Evolutionary conservation across 1,284 basidiomycete species (phyloP).

Genomic region (Trichosporon sp.): DNA sequence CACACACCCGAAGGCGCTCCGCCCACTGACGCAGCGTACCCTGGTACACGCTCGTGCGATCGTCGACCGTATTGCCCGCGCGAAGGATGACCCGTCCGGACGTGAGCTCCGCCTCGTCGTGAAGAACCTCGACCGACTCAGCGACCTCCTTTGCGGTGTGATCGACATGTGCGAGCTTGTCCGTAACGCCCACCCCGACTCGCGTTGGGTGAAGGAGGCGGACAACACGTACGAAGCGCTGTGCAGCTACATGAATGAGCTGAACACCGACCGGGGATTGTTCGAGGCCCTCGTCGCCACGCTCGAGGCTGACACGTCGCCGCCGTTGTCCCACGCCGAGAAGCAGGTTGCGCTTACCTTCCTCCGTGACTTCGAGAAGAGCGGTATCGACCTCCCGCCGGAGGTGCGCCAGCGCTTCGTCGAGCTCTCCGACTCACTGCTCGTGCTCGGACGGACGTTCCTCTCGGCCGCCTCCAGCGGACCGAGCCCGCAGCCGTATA

Average conservation of each 20-base stretch:
- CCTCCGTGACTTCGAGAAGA: slow-evolving; percentile 95
- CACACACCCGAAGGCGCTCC: slow-evolving; percentile 41
- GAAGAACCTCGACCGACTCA: slow-evolving; percentile 91
- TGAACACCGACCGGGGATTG: slow-evolving; percentile 92
- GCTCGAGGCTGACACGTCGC: slow-evolving; percentile 47
- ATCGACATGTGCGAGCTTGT: slow-evolving; percentile 95
- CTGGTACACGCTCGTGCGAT: slow-evolving; percentile 49
- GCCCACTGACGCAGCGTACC: slow-evolving; percentile 50
- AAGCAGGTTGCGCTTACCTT: slow-evolving; percentile 85
- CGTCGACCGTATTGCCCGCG: slow-evolving; percentile 57
- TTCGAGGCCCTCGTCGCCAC: slow-evolving; percentile 65
- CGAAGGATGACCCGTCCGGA: slow-evolving; percentile 46
- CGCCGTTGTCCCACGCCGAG: slow-evolving; percentile 53
- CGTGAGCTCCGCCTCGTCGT: slow-evolving; percentile 77
- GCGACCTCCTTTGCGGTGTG: slow-evolving; percentile 91
- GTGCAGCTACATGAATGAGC: slow-evolving; percentile 95
- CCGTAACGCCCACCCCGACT: slow-evolving; percentile 88
- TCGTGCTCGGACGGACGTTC: slow-evolving; percentile 85
- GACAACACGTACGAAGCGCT: slow-evolving; percentile 87
- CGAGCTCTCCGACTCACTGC: slow-evolving; percentile 83
- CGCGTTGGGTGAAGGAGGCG: slow-evolving; percentile 76
- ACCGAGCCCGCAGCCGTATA: slow-evolving; percentile 36
- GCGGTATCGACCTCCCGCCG: slow-evolving; percentile 86
- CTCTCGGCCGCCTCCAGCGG: slow-evolving; percentile 63
- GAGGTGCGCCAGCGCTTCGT: slow-evolving; percentile 79